Base-by-base conservation (phyloP, 306 rosid species). In the Vicia villosa region DNA sequence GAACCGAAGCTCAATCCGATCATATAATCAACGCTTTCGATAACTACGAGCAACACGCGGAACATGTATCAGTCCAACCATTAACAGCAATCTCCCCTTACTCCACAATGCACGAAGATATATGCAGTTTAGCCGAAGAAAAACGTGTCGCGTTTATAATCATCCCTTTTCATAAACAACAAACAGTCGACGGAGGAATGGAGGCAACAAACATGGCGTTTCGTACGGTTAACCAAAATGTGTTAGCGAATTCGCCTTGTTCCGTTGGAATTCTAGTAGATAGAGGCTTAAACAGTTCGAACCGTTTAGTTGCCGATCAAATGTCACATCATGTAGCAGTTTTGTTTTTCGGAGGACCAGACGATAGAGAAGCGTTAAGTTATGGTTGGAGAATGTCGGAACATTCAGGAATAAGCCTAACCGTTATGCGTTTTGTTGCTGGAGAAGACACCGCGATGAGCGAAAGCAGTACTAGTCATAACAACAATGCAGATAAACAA, bases 71-170 rank as follows among this genome's bases (percentile, higher is more conserved):
- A 0, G 82, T 91, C 14, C 92, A 87, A 15, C 97, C 96, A 1
- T 76, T 91, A 15, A 88, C 96, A 0, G 91, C 91, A 24, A 60
- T 94, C 20, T 94, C 99, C 10, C 96, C 99, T 1, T 91, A 88
- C 81, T 84, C 96, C 16, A 91, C 95, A 4, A 94, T 94, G 97
- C 96, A 91, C 22, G 97, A 91, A 68, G 97, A 88, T 68, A 79
- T 94, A 17, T 81, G 95, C 85, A 80, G 72, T 57, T 51, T 94
- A 72, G 96, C 97, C 0, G 91, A 87, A 16, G 96, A 91, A 61
- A 91, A 94, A 62, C 87, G 96, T 0, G 97, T 84, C 1, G 88
- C 96, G 28, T 81, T 91, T 63, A 56, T 94, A 14, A 82, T 94
- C 74, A 56, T 94, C 38, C 97, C 97, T 43, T 91, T 94, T 61